A percentile compares a stretch with the other conserved stretches of the same genome.
Evolutionary conservation across 2,329 filamentous ascomycete genomes (phyloP).

Genomic region (Leptographium lundbergii): DNA sequence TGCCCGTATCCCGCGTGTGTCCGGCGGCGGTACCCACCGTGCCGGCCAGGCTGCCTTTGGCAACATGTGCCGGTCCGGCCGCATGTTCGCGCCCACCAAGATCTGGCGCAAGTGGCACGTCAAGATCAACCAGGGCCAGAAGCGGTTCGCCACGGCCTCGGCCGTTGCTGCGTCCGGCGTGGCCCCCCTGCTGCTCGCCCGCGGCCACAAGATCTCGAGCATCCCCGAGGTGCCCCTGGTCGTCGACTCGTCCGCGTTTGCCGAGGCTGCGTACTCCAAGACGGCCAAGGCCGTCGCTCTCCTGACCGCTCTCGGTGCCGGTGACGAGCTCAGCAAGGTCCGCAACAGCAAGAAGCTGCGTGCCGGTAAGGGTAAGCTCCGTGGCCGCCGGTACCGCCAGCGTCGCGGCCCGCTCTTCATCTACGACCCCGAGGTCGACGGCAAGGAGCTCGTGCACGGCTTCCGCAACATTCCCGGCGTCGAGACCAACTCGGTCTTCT

Average conservation of each 20-base stretch:
- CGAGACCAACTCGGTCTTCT: slow-evolving; percentile 87
- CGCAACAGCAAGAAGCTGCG: slow-evolving; percentile 93
- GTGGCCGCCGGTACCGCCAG: slow-evolving; percentile 92
- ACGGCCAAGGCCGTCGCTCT: slow-evolving; percentile 78
- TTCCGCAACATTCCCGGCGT: slow-evolving; percentile 99
- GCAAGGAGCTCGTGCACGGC: slow-evolving; percentile 82
- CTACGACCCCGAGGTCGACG: slow-evolving; percentile 91
- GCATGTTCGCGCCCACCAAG: slow-evolving; percentile 99
- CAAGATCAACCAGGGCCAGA: slow-evolving; percentile 99
- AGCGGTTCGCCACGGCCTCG: slow-evolving; percentile 97
- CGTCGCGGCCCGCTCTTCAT: slow-evolving; percentile 95
- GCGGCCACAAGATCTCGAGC: slow-evolving; percentile 86
- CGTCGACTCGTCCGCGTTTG: slow-evolving; percentile 81
- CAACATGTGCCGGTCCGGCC: slow-evolving; percentile 99
- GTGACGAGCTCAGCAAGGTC: slow-evolving; percentile 87
- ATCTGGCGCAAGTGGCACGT: slow-evolving; percentile 99
- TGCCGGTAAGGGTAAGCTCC: slow-evolving; percentile 97
- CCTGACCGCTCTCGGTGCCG: slow-evolving; percentile 82
- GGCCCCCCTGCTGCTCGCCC: slow-evolving; percentile 87
- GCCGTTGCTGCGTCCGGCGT: slow-evolving; percentile 94
- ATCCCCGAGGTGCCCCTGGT: slow-evolving; percentile 97
- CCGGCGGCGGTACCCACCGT: slow-evolving; percentile 99
- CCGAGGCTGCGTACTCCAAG: slow-evolving; percentile 60
- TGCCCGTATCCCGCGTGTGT: slow-evolving; percentile 99
- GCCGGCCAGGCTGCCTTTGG: slow-evolving; percentile 99